A percentile compares a stretch with the other conserved stretches of the same genome.
These are phyloP conservation scores for Suillus subaureus DNA, from an alignment of 768 basidiomycete species.

Conservation along the genomic window DNA sequence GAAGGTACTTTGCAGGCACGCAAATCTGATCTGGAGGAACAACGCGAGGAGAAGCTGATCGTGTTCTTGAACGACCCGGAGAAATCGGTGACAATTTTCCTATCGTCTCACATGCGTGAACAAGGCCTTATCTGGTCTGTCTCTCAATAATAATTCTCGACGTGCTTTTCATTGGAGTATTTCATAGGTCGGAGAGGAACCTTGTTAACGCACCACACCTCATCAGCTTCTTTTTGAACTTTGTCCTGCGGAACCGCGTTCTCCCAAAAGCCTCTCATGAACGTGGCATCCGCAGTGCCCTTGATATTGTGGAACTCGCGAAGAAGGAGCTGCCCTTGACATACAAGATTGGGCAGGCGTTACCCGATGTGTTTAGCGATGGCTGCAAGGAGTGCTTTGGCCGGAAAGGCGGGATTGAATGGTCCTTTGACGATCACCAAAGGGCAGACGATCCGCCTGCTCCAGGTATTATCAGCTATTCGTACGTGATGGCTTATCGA, in stretches of 20 bases:
- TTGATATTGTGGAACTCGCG: conserved; percentile 44
- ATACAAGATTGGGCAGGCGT: conserved; percentile 32
- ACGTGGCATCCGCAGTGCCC: conserved; percentile 46
- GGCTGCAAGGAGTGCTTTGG: too few relatives aligned
- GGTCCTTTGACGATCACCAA: too few relatives aligned
- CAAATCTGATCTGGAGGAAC: conserved; percentile 14
- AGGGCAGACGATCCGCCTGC: not conserved
- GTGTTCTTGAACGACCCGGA: conserved; percentile 68
- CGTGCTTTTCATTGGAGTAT: conserved; percentile 7
- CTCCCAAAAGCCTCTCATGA: conserved; percentile 52
- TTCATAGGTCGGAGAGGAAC: conserved; percentile 48
- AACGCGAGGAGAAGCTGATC: conserved; percentile 46
- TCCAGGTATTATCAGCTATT: too few relatives aligned
- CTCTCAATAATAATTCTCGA: not conserved
- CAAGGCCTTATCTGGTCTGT: conserved; percentile 70
- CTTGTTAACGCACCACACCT: conserved; percentile 55
- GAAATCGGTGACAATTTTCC: conserved; percentile 57
- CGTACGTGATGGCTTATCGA: not conserved
- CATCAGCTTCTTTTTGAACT: conserved; percentile 60
- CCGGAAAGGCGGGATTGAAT: too few relatives aligned
- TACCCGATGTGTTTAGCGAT: too few relatives aligned
- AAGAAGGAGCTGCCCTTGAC: conserved; percentile 47
- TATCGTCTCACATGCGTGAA: conserved; percentile 68
- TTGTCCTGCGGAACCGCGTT: conserved; percentile 56
- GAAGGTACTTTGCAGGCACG: conserved; percentile 28